Conservation (phyloP, 495 filamentous ascomycete species). For the Podospora sp. region DNA sequence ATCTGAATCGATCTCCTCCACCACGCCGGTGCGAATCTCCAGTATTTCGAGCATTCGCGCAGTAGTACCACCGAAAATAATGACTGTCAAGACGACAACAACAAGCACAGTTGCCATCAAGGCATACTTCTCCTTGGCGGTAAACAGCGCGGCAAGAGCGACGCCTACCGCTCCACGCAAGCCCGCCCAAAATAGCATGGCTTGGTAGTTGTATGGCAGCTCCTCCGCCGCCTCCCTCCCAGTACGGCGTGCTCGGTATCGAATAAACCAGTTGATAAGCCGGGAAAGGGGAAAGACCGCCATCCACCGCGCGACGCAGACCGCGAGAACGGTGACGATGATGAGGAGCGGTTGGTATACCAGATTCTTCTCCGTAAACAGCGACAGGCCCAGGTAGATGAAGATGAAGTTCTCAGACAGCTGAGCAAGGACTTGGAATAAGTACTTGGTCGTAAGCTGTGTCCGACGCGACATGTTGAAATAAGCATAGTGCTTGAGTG, state of each 20-base stretch:
- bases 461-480: constrained; percentile 99
- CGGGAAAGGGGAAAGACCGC: constrained; percentile 92
- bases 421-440: constrained; percentile 93
- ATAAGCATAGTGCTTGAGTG: constrained; percentile 97
- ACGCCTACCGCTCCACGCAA: constrained; percentile 95
- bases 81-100: constrained; percentile 95
- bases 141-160: constrained; percentile 87
- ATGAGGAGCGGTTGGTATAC: constrained; percentile 96
- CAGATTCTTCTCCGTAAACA: constrained; percentile 87
- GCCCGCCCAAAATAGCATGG: constrained; percentile 98
- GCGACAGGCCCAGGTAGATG: constrained; percentile 92
- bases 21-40: constrained; percentile 89
- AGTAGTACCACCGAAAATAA: constrained; percentile 97
- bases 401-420: constrained; percentile 99
- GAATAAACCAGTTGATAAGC: constrained; percentile 90
- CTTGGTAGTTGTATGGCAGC: constrained; percentile 88
- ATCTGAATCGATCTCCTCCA: constrained; percentile 94
- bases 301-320: constrained; percentile 87
- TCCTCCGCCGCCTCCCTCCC: constrained; percentile 82
- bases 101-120: constrained; percentile 92
- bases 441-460: constrained; percentile 96
- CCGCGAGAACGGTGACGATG: constrained; percentile 84
- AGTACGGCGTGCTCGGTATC: constrained; percentile 78
- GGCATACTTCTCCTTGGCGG: constrained; percentile 72
- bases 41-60: constrained; percentile 98